Base-by-base conservation (phyloP, 164 flowering plant species). In the Magnolia kwangsiensis region DNA sequence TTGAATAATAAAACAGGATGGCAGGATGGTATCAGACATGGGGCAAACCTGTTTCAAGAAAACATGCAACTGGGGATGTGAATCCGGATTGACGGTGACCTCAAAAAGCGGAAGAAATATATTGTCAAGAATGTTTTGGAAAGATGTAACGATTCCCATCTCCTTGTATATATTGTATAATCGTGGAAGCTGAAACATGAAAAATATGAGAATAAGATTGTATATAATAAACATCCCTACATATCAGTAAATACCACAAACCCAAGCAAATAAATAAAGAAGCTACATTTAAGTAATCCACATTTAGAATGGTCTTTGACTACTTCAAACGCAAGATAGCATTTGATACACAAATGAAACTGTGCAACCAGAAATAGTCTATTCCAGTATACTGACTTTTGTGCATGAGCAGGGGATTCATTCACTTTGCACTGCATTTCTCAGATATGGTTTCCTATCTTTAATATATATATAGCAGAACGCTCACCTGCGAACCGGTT, bases 81-180 rank as follows among this genome's bases (percentile, higher is more conserved):
- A 94, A 84, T 91, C 89, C 59, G 99, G 99, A 87, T 94, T 86
- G 50, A 94, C 94, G 31, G 99, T 90, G 74, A 90, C 99, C 87
- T 96, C 99, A 83, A 96, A 96, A 70, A 96, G 86, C 37, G 99
- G 99, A 77, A 96, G 89, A 80, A 96, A 93, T 71, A 96, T 88
- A 77, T 96, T 94, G 86, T 94, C 98, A 73, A 96, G 95, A 76
- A 94, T 94, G 87, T 91, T 94, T 85, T 96, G 98, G 79, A 96
- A 94, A 10, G 98, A 96, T 75, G 97, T 96, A 67, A 93, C 99
- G 72, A 93, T 94, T 66, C 98, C 99, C 97, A 94, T 91, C 69
- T 90, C 98, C 89, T 93, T 93, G 93, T 96, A 96, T 10, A 96
- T 76, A 78, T 96, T 93, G 87, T 96, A 96, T 74, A 96, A 86